Evolutionary conservation across 345 rosid species (phyloP), one percentile per base, ranked within the genome.

Genomic region (Citrus cavaleriei): DNA sequence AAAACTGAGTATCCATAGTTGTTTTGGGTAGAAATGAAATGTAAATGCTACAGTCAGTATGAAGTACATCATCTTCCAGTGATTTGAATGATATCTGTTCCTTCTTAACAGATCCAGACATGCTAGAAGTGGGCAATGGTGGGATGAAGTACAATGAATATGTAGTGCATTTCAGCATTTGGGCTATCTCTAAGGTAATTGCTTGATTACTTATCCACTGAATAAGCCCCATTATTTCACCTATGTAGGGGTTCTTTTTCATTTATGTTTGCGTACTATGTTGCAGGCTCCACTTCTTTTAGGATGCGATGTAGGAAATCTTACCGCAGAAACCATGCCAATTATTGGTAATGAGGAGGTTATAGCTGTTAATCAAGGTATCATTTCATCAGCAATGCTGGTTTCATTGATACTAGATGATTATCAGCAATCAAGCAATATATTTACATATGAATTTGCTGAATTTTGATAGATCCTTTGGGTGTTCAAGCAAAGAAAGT

Each of bases 401-500:
- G 67, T 5, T 16, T 8, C 5, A n/a, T 6, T 24, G 4, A 8
- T 68, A 28, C 1, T 57, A 37, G 38, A 30, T 46, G 13, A 55
- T 24, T 66, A 22, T 65, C 51, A 24, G 62, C 32, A 59, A 13
- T 27, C 62, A 66, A 58, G 35, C 30, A 46, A 46, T 63, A 63
- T 13, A 62, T 24, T 62, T 62, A 27, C 2, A 10, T 62, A 12
- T 6, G 16, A 22, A 22, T 32, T 65, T 34, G 32, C 24, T 55
- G 10, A 70, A 18, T 60, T 62, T 32, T 78, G 57, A 61, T 62
- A 86, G 88, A 88, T 75, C 80, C 79, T 7, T 82, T 82, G 19
- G 87, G 91, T 34, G 82, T 83, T 69, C 90, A 89, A 76, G 90
- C 91, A 27, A 87, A 82, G 79, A 89, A 89, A 83, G 88, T 86